Percentiles rank a stretch among this genome's conserved stretches.
These are phyloP conservation scores for Rhizoclosmatium globosum DNA, from an alignment of 192 early-diverging fungal genomes.

Conservation along the genomic window DNA sequence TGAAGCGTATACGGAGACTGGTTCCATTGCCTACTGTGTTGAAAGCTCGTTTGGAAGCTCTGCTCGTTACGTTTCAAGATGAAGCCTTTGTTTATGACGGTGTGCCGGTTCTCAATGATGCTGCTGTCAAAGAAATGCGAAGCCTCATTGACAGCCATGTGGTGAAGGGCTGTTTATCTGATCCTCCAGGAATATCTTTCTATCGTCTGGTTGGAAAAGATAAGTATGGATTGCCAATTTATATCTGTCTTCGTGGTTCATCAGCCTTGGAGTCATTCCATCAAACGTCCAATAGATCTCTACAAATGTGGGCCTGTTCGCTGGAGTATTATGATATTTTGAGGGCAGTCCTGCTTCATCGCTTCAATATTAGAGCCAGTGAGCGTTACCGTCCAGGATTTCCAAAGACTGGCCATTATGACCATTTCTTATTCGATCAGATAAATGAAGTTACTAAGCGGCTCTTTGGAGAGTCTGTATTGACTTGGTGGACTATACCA, in stretches of 20 bases:
- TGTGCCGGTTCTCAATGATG: background rate
- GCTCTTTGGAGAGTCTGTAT: background rate
- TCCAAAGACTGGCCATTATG: background rate
- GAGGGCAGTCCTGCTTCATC: background rate
- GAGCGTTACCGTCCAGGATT: background rate
- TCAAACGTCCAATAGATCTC: background rate
- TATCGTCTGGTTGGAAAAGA: slow-evolving; percentile 4
- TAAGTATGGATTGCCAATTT: background rate
- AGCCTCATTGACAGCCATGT: background rate
- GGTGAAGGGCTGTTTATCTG: background rate
- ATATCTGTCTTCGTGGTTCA: slow-evolving; percentile 1
- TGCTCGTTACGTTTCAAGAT: background rate
- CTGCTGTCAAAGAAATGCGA: slow-evolving; percentile 4
- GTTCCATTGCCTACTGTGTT: background rate
- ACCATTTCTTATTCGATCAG: slow-evolving; percentile 9
- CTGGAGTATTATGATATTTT: slow-evolving; percentile 12
- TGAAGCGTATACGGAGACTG: background rate
- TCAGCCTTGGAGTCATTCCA: slow-evolving; percentile 7
- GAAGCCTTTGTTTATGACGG: background rate
- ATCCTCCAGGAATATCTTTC: slow-evolving; percentile 3
- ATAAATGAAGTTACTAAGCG: slow-evolving; percentile 6
- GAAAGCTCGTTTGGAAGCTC: background rate
- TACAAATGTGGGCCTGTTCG: background rate
- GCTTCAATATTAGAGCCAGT: slow-evolving; percentile 9
- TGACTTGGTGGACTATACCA: slow-evolving; percentile 5